These are phyloP conservation scores for Chenopodium berlandieri DNA, from an alignment of 148 eudicot genomes.

Conservation along the genomic window DNA sequence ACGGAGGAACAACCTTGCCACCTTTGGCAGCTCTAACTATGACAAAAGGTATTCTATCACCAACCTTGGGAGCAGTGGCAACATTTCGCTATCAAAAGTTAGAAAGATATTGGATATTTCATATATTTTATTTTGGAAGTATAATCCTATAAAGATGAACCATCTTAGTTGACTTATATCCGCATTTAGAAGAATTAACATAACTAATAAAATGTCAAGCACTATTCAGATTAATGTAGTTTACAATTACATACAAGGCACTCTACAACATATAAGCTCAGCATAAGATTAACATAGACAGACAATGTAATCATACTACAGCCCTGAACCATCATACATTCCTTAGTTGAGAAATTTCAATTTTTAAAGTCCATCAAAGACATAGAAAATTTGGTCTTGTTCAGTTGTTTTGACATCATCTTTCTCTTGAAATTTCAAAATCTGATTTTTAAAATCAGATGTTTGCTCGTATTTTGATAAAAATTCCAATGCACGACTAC, in stretches of 20 bases:
- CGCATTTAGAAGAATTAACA: too few species aligned
- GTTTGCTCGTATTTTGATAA: too few species aligned
- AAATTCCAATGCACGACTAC: too few species aligned
- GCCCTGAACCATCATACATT: not conserved
- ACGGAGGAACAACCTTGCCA: conserved; percentile 63
- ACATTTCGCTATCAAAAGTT: conserved; percentile 73
- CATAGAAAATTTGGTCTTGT: too few species aligned
- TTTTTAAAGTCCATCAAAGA: too few species aligned
- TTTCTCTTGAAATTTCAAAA: too few species aligned
- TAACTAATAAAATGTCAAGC: not conserved
- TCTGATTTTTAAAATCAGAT: too few species aligned
- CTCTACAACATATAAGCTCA: not conserved
- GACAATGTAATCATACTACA: not conserved
- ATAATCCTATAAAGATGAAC: conserved; percentile 12
- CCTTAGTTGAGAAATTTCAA: not conserved
- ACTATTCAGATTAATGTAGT: not conserved
- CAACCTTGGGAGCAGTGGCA: conserved; percentile 97
- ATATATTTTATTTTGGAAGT: not conserved
- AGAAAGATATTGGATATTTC: conserved; percentile 9
- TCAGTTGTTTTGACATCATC: too few species aligned
- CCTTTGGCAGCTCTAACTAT: conserved; percentile 96
- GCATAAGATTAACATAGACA: not conserved
- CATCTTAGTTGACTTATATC: not conserved
- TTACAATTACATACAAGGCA: not conserved
- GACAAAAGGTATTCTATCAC: conserved; percentile 97